Base-by-base conservation (phyloP, 2,329 filamentous ascomycete species). In the Pseudogymnoascus sp. region DNA sequence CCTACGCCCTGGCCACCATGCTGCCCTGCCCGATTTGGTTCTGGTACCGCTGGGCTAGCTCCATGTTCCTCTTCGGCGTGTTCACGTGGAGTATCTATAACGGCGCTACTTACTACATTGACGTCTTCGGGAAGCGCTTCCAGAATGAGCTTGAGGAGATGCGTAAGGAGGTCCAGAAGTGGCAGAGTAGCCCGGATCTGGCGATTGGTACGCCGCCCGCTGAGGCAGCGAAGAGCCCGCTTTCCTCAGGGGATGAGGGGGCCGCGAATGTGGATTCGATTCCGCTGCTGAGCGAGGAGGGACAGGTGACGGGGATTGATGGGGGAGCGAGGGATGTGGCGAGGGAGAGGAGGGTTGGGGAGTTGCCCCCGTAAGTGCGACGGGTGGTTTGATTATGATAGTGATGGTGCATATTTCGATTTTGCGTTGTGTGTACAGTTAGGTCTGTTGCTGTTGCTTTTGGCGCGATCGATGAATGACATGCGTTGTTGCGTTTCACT, bases 51-150 rank as follows among this genome's bases (percentile, higher is more conserved):
- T 91, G 87, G 83, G 88, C 90, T 0, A 95, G 90, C 43, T 86
- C 88, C 1, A 69, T 75, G 0, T 99, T 97, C 77, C 80, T 99
- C 54, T 80, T 88, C 63, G 78, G 85, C 2, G 87, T 99, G n/a
- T 98, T 99, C 73, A 82, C 86, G 48, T 97, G 93, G 92, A 96
- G 91, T 70, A 89, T 97, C 64, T 96, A 97, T 79, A 99, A 99
- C 71, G 95, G 95, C 34, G 92, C 95, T 16, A 98, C 93, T 0
- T 99, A 90, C 76, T 99, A 99, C 77, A 98, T 99, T 72, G 95
- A 99, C 71, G 91, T 98, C 1, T 99, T 98, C 74, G 95, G 96
- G 63, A 96, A 90, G 71, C 86, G 93, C 2, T 98, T 99, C 81
- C 92, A 99, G 79, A 96, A 93, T 73, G 95, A 99, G 76, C 81